Evolutionary conservation across 2,329 filamentous ascomycete genomes (phyloP).

Genomic region (Cadophora luteo-olivacea): DNA sequence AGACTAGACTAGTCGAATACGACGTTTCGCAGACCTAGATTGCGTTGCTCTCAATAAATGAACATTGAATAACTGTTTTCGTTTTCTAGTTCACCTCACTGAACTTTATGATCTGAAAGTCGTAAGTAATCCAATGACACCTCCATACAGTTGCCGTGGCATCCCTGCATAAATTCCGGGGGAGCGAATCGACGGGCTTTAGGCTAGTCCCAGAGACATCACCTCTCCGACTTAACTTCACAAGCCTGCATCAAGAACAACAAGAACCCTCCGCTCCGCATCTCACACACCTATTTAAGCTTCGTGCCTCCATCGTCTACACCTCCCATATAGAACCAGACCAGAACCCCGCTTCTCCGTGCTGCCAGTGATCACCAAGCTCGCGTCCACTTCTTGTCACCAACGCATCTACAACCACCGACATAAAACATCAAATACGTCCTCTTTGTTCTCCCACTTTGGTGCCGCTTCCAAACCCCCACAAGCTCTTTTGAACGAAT

Average conservation of each 20-base stretch:
- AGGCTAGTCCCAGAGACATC: conserved; percentile 12
- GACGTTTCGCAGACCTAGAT: neutral
- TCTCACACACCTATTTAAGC: conserved; percentile 1
- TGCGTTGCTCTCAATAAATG: neutral
- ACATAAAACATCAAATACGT: conserved; percentile 8
- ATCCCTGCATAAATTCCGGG: conserved; percentile 15
- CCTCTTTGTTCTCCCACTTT: conserved; percentile 18
- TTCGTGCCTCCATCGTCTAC: neutral
- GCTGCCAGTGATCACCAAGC: conserved; percentile 14
- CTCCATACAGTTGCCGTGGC: neutral
- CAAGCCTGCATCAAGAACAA: neutral
- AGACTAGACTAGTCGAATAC: neutral
- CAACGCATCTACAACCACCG: conserved; percentile 19
- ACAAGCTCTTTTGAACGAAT: neutral
- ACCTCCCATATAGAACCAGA: neutral
- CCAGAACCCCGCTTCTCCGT: neutral
- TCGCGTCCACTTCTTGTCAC: conserved; percentile 12
- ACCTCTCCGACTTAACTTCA: conserved; percentile 6
- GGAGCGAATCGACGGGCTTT: conserved; percentile 1
- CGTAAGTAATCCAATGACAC: too few relatives aligned
- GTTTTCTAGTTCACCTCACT: neutral
- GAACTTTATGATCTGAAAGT: neutral
- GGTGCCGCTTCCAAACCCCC: conserved; percentile 16
- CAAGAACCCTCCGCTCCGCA: conserved; percentile 8
- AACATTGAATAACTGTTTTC: neutral